A percentile compares a stretch with the other conserved stretches of the same genome.
Conservation (phyloP, 352 stramenopile genomes). For the Phytophthora sojae region DNA sequence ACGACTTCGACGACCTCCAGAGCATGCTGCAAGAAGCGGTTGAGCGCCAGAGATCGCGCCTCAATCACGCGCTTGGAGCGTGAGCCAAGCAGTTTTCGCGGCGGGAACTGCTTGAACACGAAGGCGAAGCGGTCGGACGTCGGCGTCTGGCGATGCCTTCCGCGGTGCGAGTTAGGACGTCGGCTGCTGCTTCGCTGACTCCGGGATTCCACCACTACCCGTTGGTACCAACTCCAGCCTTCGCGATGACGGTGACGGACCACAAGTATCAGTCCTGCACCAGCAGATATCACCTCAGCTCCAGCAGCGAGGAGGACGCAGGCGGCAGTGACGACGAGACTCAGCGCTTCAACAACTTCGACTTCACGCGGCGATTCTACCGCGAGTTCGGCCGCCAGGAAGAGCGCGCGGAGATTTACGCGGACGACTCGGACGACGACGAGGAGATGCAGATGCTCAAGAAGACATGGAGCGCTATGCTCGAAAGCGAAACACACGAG, state of each 20-base stretch:
- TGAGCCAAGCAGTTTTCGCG: too few relatives aligned
- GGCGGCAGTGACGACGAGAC: conserved; percentile 21
- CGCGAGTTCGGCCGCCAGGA: conserved; percentile 41
- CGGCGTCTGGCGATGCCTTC: too few relatives aligned
- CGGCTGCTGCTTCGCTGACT: conserved; percentile 37
- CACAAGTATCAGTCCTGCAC: conserved; percentile 21
- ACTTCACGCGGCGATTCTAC: conserved; percentile 49
- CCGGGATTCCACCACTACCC: conserved; percentile 36
- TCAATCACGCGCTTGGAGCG: too few relatives aligned
- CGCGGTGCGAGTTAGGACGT: too few relatives aligned
- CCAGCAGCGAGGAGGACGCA: conserved; percentile 29
- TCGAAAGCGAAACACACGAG: conserved; percentile 56
- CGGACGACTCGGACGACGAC: conserved; percentile 54
- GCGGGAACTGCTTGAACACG: too few relatives aligned
- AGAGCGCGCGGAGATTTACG: conserved; percentile 20
- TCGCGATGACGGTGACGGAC: conserved; percentile 32
- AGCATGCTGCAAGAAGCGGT: too few relatives aligned
- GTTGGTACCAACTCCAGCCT: conserved; percentile 34
- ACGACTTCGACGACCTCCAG: too few relatives aligned
- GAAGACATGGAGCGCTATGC: conserved; percentile 63
- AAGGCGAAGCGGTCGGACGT: too few relatives aligned
- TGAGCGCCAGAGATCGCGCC: too few relatives aligned
- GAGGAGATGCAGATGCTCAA: conserved; percentile 63
- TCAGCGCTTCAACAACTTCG: conserved; percentile 40
- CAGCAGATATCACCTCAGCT: conserved; percentile 20